Conservation (phyloP, 805 yeast genomes). For the Metschnikowia baotianmanensis region DNA sequence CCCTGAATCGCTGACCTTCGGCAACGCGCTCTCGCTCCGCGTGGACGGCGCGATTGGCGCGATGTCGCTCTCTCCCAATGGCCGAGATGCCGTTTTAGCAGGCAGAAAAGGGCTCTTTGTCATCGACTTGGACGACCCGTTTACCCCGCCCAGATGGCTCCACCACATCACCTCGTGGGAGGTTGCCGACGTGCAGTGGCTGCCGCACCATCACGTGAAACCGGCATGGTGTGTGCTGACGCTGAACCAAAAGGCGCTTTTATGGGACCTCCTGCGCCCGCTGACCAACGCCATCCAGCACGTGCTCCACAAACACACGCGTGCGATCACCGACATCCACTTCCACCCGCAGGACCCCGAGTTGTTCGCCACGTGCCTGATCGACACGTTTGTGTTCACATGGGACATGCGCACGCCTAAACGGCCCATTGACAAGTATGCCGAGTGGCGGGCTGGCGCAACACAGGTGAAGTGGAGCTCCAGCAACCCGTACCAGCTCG, state of each 20-base stretch:
- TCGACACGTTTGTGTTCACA: constrained; percentile 79
- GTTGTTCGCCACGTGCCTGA: constrained; percentile 85
- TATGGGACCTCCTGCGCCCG: constrained; percentile 86
- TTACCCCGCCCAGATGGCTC: constrained; percentile 90
- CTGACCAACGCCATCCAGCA: constrained; percentile 73
- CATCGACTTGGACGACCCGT: constrained; percentile 94
- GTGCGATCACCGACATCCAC: constrained; percentile 95
- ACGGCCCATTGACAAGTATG: constrained; percentile 70
- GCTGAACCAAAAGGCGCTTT: constrained; percentile 89
- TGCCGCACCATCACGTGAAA: constrained; percentile 83
- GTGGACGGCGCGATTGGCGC: constrained; percentile 94
- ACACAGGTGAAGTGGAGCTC: constrained; percentile 94
- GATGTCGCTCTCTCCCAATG: constrained; percentile 83
- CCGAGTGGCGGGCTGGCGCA: constrained; percentile 96
- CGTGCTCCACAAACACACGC: constrained; percentile 81
- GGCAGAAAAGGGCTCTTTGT: constrained; percentile 78
- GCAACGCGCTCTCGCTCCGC: constrained; percentile 73
- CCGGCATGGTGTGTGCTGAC: constrained; percentile 93
- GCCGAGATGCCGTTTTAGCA: constrained; percentile 91
- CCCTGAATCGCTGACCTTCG: constrained; percentile 52
- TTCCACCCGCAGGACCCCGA: constrained; percentile 89
- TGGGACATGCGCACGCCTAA: constrained; percentile 90
- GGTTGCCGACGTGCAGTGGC: constrained; percentile 99
- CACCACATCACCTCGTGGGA: constrained; percentile 95
- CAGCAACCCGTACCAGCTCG: constrained; percentile 69